These are phyloP conservation scores for Cutaneotrichosporon arboriforme DNA, from an alignment of 1,284 basidiomycete species.

Conservation along the genomic window DNA sequence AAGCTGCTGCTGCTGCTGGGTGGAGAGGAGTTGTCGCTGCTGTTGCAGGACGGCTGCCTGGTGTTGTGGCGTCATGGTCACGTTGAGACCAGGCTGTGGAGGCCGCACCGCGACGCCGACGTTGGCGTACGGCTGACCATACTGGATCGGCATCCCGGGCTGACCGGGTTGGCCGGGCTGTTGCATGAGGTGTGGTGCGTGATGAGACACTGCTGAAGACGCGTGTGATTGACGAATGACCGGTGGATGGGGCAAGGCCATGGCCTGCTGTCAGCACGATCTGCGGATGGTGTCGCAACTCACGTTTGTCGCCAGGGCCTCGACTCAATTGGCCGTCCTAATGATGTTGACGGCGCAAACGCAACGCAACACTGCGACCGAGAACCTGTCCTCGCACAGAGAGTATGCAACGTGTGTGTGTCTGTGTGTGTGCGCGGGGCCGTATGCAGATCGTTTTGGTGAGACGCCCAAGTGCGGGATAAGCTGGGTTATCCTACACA, in stretches of 20 bases:
- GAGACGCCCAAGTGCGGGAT: too few species aligned
- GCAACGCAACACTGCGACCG: too few species aligned
- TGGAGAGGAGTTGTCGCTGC: constrained; percentile 14
- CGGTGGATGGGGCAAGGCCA: constrained; percentile 45
- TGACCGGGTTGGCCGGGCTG: constrained; percentile 26
- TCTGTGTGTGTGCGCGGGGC: too few species aligned
- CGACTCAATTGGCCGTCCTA: constrained; percentile 16
- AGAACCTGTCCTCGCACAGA: too few species aligned
- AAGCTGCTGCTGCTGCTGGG: constrained; percentile 19
- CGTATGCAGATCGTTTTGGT: too few species aligned
- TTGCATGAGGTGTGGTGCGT: constrained; percentile 27
- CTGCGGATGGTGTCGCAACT: constrained; percentile 6
- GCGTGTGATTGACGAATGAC: constrained; percentile 22
- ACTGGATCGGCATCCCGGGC: constrained; percentile 25
- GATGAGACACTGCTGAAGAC: constrained; percentile 24
- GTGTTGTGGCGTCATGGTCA: constrained; percentile 19
- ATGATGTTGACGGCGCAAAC: constrained; percentile 5
- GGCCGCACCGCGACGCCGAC: constrained; percentile 17
- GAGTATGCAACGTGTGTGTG: too few species aligned
- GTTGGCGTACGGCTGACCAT: constrained; percentile 16
- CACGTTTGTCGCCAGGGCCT: constrained; percentile 24
- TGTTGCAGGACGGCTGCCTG: constrained; percentile 3
- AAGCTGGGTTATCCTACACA: too few species aligned
- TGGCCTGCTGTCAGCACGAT: constrained; percentile 24
- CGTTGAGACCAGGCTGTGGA: constrained; percentile 12